phyloP scores from a whole-genome alignment of 805 yeast species.

The Candida namnaoensis region DNA sequence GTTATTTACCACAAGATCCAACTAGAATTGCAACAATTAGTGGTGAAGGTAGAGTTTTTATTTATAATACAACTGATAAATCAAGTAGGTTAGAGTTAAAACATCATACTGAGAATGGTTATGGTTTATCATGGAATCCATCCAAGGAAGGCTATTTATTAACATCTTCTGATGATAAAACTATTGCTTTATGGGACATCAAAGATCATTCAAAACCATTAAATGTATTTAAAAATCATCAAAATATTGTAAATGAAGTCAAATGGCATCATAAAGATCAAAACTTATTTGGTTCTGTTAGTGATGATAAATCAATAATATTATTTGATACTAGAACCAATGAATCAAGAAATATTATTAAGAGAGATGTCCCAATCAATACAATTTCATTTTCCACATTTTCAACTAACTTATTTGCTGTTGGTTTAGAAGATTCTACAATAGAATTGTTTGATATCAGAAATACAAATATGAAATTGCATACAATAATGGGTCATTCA shows the following conservation, averaged over 20 bases:
- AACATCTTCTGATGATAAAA: slow-evolving; percentile 59
- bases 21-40: slow-evolving; percentile 54
- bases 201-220: slow-evolving; percentile 16
- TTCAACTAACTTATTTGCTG: slow-evolving; percentile 50
- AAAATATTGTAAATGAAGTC: slow-evolving; percentile 65
- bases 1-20: slow-evolving; percentile 57
- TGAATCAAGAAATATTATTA: slow-evolving; percentile 17
- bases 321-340: slow-evolving; percentile 44
- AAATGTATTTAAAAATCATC: slow-evolving; percentile 29
- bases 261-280: slow-evolving; percentile 54
- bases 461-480: slow-evolving; percentile 37
- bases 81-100: slow-evolving; percentile 22
- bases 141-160: slow-evolving; percentile 37
- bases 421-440: slow-evolving; percentile 64
- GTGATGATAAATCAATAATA: slow-evolving; percentile 55
- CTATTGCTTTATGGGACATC: slow-evolving; percentile 55
- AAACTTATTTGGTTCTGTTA: slow-evolving; percentile 57
- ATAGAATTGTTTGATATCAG: slow-evolving; percentile 61
- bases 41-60: slow-evolving; percentile 52
- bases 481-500: slow-evolving; percentile 75
- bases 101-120: slow-evolving; percentile 63
- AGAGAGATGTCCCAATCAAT: slow-evolving; percentile 38
- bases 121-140: slow-evolving; percentile 64
- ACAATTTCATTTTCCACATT: slow-evolving; percentile 58
- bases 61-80: slow-evolving; percentile 32